Base-by-base conservation (phyloP, 768 basidiomycete species). In the Pisolithus orientalis region DNA sequence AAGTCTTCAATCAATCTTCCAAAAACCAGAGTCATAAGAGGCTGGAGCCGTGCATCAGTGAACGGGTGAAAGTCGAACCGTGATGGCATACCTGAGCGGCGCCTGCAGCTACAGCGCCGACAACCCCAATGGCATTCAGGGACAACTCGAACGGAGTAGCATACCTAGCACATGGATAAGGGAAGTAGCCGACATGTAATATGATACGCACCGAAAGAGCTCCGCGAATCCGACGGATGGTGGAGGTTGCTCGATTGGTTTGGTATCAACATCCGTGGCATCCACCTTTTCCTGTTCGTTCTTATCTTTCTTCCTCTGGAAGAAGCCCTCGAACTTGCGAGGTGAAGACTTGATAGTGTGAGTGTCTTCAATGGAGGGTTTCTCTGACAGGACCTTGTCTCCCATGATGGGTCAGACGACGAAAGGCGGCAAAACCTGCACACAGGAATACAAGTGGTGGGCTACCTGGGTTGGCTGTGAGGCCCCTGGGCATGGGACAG, bases 1-100 rank as follows among this genome's bases (percentile, higher is more conserved):
- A 90, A 92, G 37, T 75, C 69, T 59, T 89, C 77, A 0, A 86
- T 85, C 46, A 94, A 80, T 45, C 81, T 81, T 37, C 92, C 93
- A 65, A 96, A 95, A 38, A 96, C 76, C 49, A 96, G 70, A 57
- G 82, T 81, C 86, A 90, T 87, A 43, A 88, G 72, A 4, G 86
- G 87, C 83, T 87, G 14, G 10, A 0, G 51, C 6, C 43, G 13
- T 21, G 21, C 2, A 2, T 54, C 6, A 38, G 31, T 44, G 52
- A 25, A 34, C 2, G 27, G 17, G 38, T 4, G 42, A 24, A 9
- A 39, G 21, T 31, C 13, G 17, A 44, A 29, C 52, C 39, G 49
- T 46, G 7, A 49, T 11, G 25, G 49, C 17, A 60, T 54, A 89
- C 87, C 75, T 92, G 89, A 25, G 91, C 82, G 25, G 90, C 85